Percentiles rank a stretch among this genome's conserved stretches.
Conservation (phyloP, 148 eudicot genomes). For the Rhododendron mucronatum region DNA sequence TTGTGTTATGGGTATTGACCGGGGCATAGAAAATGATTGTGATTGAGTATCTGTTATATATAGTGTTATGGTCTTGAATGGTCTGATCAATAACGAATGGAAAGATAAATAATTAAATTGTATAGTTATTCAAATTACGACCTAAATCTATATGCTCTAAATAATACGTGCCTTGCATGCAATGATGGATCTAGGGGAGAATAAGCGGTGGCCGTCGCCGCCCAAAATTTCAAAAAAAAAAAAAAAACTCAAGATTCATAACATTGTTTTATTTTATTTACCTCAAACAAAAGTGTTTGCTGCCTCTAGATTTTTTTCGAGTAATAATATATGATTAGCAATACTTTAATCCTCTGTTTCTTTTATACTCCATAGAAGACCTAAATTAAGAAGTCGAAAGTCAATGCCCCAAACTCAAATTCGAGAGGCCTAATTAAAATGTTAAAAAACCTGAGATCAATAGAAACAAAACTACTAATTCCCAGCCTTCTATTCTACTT, state of each 20-base stretch:
- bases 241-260: not conserved
- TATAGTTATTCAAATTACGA: not conserved
- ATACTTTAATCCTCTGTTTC: not conserved
- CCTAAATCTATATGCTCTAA: not conserved
- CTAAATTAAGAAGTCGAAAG: not conserved
- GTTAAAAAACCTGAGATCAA: no score
- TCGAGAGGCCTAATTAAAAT: not conserved
- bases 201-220: not conserved
- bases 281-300: not conserved
- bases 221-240: not conserved
- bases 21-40: no score
- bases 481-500: no score
- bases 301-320: not conserved
- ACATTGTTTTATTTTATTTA: not conserved
- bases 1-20: no score
- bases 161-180: not conserved
- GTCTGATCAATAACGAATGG: not conserved
- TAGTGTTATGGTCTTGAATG: no score
- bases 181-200: not conserved
- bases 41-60: no score
- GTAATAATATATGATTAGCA: not conserved
- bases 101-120: not conserved
- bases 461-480: no score
- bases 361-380: not conserved
- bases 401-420: not conserved